Percentiles rank a stretch among this genome's conserved stretches.
phyloP scores from a whole-genome alignment of 1,284 basidiomycete species.

The Chiua sp. region DNA sequence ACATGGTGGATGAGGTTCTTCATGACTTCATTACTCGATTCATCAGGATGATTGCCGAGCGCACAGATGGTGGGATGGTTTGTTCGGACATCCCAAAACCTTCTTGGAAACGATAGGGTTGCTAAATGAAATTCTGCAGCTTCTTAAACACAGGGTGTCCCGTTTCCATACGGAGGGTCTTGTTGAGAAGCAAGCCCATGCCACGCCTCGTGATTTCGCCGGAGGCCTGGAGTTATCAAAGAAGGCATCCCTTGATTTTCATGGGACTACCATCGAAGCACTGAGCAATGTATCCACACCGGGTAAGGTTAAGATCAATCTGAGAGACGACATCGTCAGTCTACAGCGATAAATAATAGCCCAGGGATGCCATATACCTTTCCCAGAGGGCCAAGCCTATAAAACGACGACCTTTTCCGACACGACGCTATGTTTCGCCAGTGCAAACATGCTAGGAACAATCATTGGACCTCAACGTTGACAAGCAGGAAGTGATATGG shows the following conservation, averaged over 20 bases:
- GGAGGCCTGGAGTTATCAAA: background rate
- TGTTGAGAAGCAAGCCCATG: constrained; percentile 87
- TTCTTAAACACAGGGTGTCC: constrained; percentile 86
- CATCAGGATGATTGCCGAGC: constrained; percentile 93
- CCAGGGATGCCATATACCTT: constrained; percentile 59
- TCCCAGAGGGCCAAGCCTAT: constrained; percentile 85
- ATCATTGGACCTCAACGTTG: constrained; percentile 95
- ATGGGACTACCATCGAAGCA: constrained; percentile 94
- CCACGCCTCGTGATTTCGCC: background rate
- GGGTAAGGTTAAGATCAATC: constrained; percentile 88
- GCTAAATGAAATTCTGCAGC: constrained; percentile 79
- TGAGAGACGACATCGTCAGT: constrained; percentile 37
- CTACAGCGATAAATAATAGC: background rate
- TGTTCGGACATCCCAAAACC: constrained; percentile 98
- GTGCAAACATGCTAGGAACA: constrained; percentile 93
- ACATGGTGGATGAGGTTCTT: constrained; percentile 80
- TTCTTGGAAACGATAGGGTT: constrained; percentile 82
- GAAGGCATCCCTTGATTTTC: constrained; percentile 84
- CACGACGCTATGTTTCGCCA: constrained; percentile 86
- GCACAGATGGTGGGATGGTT: constrained; percentile 94
- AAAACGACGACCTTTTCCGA: constrained; percentile 87
- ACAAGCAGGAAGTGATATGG: constrained; percentile 69
- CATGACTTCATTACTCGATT: constrained; percentile 83
- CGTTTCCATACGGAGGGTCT: constrained; percentile 89
- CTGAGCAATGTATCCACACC: constrained; percentile 95